phyloP scores from a whole-genome alignment of 2,329 filamentous ascomycete species.

The Claviceps paspali region DNA sequence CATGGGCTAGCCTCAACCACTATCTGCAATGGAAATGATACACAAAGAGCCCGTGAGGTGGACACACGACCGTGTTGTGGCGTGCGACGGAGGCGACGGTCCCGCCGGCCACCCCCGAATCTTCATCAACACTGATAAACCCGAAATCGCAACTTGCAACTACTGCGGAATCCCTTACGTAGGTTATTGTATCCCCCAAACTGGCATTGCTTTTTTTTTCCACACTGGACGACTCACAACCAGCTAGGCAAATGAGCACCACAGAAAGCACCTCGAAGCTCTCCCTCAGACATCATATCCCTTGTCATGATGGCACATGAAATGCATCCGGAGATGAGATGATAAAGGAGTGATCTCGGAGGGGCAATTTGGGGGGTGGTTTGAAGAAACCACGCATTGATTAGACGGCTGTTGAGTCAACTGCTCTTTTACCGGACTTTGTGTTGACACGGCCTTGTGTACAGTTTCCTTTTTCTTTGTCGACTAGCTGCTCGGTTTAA shows the following conservation, averaged over 20 bases:
- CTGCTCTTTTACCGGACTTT: not conserved
- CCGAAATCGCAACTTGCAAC: slow-evolving; percentile 75
- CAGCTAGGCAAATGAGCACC: slow-evolving; percentile 70
- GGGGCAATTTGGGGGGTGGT: too few relatives aligned
- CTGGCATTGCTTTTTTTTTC: slow-evolving; percentile 21
- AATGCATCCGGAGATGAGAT: too few relatives aligned
- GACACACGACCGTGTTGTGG: slow-evolving; percentile 67
- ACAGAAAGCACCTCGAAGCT: slow-evolving; percentile 71
- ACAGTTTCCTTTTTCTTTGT: not conserved
- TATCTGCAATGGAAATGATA: slow-evolving; percentile 86
- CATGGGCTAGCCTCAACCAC: slow-evolving; percentile 58
- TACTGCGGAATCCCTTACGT: slow-evolving; percentile 94
- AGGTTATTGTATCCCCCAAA: too few relatives aligned
- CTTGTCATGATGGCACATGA: slow-evolving; percentile 32
- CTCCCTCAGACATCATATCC: slow-evolving; percentile 71
- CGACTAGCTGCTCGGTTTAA: not conserved
- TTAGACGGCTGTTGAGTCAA: not conserved
- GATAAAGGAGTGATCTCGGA: too few relatives aligned
- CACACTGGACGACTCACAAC: not conserved
- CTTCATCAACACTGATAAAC: slow-evolving; percentile 97
- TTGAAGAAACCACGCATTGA: not conserved
- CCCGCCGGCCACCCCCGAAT: slow-evolving; percentile 80
- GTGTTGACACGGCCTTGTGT: not conserved
- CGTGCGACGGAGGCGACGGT: slow-evolving; percentile 86
- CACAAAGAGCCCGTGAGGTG: slow-evolving; percentile 91